Evolutionary conservation across 495 filamentous ascomycete genomes (phyloP).

Genomic region (Jackrogersella multiformis): DNA sequence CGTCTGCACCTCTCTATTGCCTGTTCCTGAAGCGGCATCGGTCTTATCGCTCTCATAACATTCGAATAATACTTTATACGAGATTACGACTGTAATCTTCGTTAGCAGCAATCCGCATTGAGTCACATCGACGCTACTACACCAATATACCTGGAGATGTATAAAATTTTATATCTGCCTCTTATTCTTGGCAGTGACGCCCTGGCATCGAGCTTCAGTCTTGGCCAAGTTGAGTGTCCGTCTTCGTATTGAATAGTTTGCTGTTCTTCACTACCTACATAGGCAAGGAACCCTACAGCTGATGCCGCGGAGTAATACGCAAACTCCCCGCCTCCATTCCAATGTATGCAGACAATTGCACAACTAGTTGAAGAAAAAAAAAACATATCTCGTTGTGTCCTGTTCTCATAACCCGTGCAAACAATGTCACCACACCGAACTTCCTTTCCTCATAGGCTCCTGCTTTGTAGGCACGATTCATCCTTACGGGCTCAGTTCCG

Average conservation of each 20-base stretch:
- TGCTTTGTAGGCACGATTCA: neutral
- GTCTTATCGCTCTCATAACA: too few relatives aligned
- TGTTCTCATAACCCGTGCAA: slow-evolving; percentile 39
- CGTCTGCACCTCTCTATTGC: too few relatives aligned
- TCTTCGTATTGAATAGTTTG: slow-evolving; percentile 26
- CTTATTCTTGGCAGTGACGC: too few relatives aligned
- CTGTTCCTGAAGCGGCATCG: too few relatives aligned
- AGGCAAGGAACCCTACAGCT: slow-evolving; percentile 16
- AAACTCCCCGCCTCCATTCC: slow-evolving; percentile 32
- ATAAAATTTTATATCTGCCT: too few relatives aligned
- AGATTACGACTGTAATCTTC: too few relatives aligned
- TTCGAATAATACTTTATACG: too few relatives aligned
- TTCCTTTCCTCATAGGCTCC: slow-evolving; percentile 5
- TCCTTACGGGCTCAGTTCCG: neutral
- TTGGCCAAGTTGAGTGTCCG: slow-evolving; percentile 19
- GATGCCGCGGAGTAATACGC: slow-evolving; percentile 15
- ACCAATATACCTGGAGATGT: too few relatives aligned
- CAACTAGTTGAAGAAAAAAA: slow-evolving; percentile 26
- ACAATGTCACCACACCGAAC: slow-evolving; percentile 26
- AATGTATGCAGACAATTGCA: slow-evolving; percentile 32
- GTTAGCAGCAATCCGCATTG: too few relatives aligned
- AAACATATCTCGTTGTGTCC: slow-evolving; percentile 34
- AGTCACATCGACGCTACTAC: too few relatives aligned
- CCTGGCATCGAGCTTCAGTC: neutral
- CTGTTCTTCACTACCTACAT: slow-evolving; percentile 15